Evolutionary conservation across 1,284 basidiomycete genomes (phyloP).

Genomic region (Cutaneotrichosporon spelunceum): DNA sequence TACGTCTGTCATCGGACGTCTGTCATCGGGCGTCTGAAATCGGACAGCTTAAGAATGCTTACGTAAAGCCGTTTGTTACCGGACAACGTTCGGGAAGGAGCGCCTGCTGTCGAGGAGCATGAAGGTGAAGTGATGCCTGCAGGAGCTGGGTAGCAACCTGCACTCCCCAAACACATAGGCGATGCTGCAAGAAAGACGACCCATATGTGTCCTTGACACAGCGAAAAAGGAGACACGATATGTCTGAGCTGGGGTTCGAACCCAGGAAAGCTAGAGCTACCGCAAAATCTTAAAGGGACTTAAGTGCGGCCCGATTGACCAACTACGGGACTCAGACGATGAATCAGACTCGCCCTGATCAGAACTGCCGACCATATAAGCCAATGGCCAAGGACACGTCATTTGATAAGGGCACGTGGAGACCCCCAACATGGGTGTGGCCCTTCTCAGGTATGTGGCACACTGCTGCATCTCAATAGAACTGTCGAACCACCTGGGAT

Average conservation of each 20-base stretch:
- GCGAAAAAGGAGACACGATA: neutral
- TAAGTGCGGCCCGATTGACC: constrained; percentile 17
- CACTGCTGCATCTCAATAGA: too few relatives aligned
- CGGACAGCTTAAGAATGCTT: neutral
- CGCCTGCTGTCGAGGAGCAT: too few relatives aligned
- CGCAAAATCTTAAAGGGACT: constrained; percentile 8
- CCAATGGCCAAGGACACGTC: neutral
- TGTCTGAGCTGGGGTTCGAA: constrained; percentile 15
- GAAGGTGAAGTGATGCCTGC: too few relatives aligned
- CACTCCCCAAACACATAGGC: too few relatives aligned
- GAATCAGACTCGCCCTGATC: neutral
- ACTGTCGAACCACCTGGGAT: too few relatives aligned
- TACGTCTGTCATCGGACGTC: neutral
- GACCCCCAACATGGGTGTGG: too few relatives aligned
- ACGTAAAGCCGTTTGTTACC: neutral
- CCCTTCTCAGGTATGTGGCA: too few relatives aligned
- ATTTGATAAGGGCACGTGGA: neutral
- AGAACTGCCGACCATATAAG: neutral
- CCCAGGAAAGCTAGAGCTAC: constrained; percentile 16
- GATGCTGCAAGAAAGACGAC: too few relatives aligned
- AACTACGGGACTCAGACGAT: constrained; percentile 12
- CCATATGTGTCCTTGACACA: neutral
- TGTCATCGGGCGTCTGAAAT: too few relatives aligned
- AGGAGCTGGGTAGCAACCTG: too few relatives aligned
- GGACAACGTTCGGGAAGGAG: too few relatives aligned